A percentile compares a stretch with the other conserved stretches of the same genome.
Conservation (phyloP, 345 rosid genomes). For the Excoecaria cochinchinensis region DNA sequence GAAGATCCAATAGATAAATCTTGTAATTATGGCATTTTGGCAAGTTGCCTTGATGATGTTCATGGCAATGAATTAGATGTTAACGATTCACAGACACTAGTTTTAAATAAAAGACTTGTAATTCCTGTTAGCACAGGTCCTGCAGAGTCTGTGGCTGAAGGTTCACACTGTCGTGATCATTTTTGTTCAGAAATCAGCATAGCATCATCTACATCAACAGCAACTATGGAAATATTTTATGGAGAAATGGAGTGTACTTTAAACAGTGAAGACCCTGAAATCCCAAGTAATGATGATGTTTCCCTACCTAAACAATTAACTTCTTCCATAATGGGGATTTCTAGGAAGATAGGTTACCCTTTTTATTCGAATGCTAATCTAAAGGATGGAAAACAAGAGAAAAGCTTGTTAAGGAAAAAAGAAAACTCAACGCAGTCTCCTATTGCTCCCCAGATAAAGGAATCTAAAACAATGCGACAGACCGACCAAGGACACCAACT, state of each 20-base stretch:
- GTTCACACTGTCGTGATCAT: constrained; percentile 21
- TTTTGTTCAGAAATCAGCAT: constrained; percentile 37
- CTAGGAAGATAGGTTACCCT: constrained; percentile 12
- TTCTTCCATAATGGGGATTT: constrained; percentile 15
- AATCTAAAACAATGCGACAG: constrained; percentile 21
- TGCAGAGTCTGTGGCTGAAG: constrained; percentile 28
- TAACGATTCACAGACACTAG: constrained; percentile 22
- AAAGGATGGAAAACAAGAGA: constrained; percentile 27
- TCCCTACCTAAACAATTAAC: constrained; percentile 6
- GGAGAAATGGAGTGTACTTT: constrained; percentile 22
- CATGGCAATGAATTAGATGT: constrained; percentile 16
- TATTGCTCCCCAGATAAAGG: constrained; percentile 16
- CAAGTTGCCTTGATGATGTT: constrained; percentile 26
- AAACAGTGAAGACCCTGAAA: constrained; percentile 26
- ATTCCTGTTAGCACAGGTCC: constrained; percentile 20
- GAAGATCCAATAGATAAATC: constrained; percentile 27
- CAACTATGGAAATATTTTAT: constrained; percentile 1
- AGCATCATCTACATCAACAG: constrained; percentile 26
- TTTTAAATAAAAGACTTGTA: constrained; percentile 21
- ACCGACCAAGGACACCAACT: constrained; percentile 19
- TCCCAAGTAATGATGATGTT: constrained; percentile 26
- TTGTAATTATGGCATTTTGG: constrained; percentile 23
- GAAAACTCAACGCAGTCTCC: constrained; percentile 24
- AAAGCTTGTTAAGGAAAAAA: constrained; percentile 28
- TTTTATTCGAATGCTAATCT: constrained; percentile 23